A percentile compares a stretch with the other conserved stretches of the same genome.
phyloP scores from a whole-genome alignment of 2,329 filamentous ascomycete species.

The Hypoxylon sp. region DNA sequence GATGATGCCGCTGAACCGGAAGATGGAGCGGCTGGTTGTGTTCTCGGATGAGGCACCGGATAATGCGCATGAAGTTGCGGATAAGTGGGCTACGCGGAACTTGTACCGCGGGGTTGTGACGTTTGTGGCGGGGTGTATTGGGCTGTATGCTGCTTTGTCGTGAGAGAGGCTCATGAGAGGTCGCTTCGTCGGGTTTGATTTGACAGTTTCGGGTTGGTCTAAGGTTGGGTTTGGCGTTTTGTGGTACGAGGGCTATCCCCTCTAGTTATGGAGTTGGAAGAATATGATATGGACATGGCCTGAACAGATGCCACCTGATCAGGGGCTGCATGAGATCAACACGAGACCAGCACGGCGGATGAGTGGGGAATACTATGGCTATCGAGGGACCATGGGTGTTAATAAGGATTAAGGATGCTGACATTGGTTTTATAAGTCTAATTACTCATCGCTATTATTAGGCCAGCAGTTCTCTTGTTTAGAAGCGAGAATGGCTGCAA shows the following conservation, averaged over 20 bases:
- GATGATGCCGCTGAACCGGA: conserved; percentile 62
- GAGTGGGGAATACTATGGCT: background rate
- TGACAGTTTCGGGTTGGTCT: background rate
- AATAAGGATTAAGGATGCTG: background rate
- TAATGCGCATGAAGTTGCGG: conserved; percentile 28
- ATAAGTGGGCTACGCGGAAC: conserved; percentile 37
- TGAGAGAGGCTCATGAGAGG: conserved; percentile 21
- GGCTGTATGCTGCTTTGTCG: conserved; percentile 35
- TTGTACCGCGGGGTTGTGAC: conserved; percentile 29
- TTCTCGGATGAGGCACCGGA: background rate
- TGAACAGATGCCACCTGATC: too few relatives aligned
- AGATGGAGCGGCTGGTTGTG: conserved; percentile 41
- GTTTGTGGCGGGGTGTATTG: conserved; percentile 29
- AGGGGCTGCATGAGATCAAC: too few relatives aligned
- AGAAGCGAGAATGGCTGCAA: background rate
- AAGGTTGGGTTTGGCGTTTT: background rate
- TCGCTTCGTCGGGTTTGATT: background rate
- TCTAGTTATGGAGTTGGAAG: background rate
- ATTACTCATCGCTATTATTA: conserved; percentile 6
- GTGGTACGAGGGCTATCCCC: background rate
- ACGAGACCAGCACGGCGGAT: background rate
- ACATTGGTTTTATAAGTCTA: conserved; percentile 1
- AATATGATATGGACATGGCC: background rate
- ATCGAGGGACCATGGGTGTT: background rate
- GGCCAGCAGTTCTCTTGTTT: background rate